Evolutionary conservation across 176 grass and related monocot species (phyloP), one percentile per base, ranked within the genome.

Genomic region (Urochloa ruziziensis): DNA sequence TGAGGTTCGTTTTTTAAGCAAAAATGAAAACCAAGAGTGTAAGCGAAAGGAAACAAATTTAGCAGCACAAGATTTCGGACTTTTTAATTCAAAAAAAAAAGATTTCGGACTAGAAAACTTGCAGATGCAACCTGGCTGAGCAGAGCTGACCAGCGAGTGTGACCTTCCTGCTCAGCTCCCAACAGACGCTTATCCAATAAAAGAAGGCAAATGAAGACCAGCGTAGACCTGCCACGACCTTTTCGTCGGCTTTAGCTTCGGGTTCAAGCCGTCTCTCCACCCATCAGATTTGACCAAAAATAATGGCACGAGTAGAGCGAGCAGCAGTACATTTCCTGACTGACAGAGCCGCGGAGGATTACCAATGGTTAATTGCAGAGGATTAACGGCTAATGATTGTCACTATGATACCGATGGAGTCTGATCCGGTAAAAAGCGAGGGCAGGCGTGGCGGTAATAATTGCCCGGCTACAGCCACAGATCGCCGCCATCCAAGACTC

Each of bases 111-210:
- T 62, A 62, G 54, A 62, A 62, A 46, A 42, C 21, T 42, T 65
- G 42, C 58, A 43, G 36, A 4, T 32, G 57, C 46, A 30, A 17
- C 28, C 19, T 30, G 29, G 6, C 13, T 28, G 33, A 39, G 4
- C n/a, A n/a, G 39, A 36, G 66, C 18, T 23, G 79, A 60, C 37
- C 37, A 17, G 16, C 54, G 21, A 74, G 43, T 24, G 16, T 40
- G 84, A 86, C 75, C n/a, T 62, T 53, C 75, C 56, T 62, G 75
- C 43, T 39, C 42, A 62, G 16, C 28, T 72, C 30, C 40, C 43
- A 44, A 47, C 73, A 36, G 23, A 61, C 21, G 48, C 14, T 43
- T 84, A 73, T 12, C 53, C 7, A 10, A 24, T 25, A 19, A 29
- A 72, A 11, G 14, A 54, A 24, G 27, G 17, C 14, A 28, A 35